A percentile compares a stretch with the other conserved stretches of the same genome.
phyloP scores from a whole-genome alignment of 306 rosid species.

The Casuarina cunninghamiana region DNA sequence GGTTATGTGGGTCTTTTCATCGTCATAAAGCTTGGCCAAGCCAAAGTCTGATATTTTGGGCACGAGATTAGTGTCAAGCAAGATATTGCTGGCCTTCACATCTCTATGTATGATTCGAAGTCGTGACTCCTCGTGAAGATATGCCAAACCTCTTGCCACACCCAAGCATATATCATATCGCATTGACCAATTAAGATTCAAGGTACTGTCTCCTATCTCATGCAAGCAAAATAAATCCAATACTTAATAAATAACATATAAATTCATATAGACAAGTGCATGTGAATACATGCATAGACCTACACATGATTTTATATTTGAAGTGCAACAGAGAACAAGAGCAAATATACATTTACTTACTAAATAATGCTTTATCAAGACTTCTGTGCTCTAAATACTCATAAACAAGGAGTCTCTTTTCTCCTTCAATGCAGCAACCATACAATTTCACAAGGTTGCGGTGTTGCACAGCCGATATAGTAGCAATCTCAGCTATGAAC shows the following conservation, averaged over 20 bases:
- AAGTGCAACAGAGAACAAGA: constrained; percentile 3
- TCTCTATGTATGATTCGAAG: constrained; percentile 76
- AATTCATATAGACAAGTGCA: not conserved
- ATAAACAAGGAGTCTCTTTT: constrained; percentile 68
- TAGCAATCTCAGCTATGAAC: constrained; percentile 80
- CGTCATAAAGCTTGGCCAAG: constrained; percentile 76
- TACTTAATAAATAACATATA: not conserved
- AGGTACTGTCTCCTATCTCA: constrained; percentile 40
- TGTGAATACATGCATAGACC: not conserved
- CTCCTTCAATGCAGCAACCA: constrained; percentile 80
- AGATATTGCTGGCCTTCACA: constrained; percentile 79
- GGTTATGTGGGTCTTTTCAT: constrained; percentile 77
- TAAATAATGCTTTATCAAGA: constrained; percentile 85
- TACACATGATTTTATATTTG: too few species aligned
- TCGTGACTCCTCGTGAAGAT: constrained; percentile 79
- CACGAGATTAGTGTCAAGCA: constrained; percentile 58
- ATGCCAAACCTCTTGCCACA: constrained; percentile 73
- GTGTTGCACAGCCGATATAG: constrained; percentile 85
- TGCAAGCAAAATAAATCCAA: not conserved
- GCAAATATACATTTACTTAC: constrained; percentile 32
- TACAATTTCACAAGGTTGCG: constrained; percentile 74
- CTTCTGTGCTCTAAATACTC: constrained; percentile 82
- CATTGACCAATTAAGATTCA: constrained; percentile 60
- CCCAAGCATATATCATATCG: constrained; percentile 73
- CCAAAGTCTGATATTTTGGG: constrained; percentile 90